phyloP scores from a whole-genome alignment of 2,329 filamentous ascomycete species.

The Dothistroma pini region DNA sequence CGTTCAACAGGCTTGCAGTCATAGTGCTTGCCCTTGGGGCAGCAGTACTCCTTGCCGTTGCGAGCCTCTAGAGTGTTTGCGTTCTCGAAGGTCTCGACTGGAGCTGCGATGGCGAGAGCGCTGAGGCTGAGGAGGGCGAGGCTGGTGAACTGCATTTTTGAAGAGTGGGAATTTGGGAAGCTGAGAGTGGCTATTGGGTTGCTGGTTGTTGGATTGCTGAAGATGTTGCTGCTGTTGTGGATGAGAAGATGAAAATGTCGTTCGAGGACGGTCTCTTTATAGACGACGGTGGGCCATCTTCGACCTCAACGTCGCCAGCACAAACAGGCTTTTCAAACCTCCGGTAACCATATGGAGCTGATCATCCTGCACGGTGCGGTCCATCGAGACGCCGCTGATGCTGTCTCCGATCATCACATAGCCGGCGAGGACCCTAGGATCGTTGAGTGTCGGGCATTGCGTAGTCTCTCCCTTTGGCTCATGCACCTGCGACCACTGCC shows the following conservation, averaged over 20 bases:
- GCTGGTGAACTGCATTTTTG: not conserved
- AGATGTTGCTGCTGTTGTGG: not conserved
- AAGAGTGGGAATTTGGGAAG: not conserved
- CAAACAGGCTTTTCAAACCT: not conserved
- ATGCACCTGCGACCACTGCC: too few species aligned
- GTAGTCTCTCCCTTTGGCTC: too few species aligned
- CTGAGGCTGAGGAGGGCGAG: not conserved
- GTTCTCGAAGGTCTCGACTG: not conserved
- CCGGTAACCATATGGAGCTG: not conserved
- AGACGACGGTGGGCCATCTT: not conserved
- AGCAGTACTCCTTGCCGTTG: not conserved
- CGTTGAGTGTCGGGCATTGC: too few species aligned
- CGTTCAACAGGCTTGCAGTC: not conserved
- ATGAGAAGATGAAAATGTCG: not conserved
- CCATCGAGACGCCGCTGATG: too few species aligned
- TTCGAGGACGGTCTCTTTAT: not conserved
- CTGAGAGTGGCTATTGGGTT: not conserved
- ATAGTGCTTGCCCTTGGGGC: not conserved
- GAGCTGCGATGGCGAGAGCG: not conserved
- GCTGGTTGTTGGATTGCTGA: not conserved
- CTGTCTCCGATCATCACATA: too few species aligned
- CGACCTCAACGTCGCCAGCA: not conserved
- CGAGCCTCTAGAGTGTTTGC: not conserved
- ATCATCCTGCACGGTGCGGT: too few species aligned
- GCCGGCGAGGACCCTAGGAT: too few species aligned